phyloP scores from a whole-genome alignment of 257 asterid species.

The Voacanga thouarsii region DNA sequence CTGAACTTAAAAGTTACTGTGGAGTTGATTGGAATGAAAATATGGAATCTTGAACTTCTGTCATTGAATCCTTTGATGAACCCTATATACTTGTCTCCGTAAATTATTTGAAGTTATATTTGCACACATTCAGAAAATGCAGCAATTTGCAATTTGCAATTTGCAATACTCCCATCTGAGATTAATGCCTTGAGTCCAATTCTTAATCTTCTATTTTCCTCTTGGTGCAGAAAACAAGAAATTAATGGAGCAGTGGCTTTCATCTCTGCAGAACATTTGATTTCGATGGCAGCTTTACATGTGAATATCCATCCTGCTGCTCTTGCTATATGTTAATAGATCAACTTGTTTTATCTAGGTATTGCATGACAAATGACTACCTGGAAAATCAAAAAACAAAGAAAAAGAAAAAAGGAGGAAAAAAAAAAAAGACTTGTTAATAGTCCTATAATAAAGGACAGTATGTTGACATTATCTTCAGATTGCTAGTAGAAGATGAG shows the following conservation, averaged over 20 bases:
- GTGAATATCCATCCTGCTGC: slow-evolving; percentile 8
- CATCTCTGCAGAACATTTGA: slow-evolving; percentile 32
- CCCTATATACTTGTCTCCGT: not conserved
- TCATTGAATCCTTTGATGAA: not conserved
- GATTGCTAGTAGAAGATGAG: slow-evolving; percentile 8
- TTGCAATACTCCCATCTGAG: not conserved
- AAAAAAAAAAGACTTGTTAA: not conserved
- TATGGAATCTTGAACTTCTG: not conserved
- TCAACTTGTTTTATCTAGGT: not conserved
- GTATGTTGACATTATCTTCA: slow-evolving; percentile 1
- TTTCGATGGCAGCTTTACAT: not conserved
- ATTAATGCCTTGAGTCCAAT: not conserved
- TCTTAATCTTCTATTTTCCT: not conserved
- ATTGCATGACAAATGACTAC: not conserved
- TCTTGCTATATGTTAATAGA: slow-evolving; percentile 11
- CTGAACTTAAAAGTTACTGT: not conserved
- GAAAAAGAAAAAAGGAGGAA: not conserved
- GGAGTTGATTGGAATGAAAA: not conserved
- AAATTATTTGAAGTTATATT: not conserved
- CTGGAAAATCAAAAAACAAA: not conserved
- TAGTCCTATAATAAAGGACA: not conserved
- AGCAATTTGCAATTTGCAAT: not conserved
- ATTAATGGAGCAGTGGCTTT: slow-evolving; percentile 44
- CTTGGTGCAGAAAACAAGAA: slow-evolving; percentile 40
- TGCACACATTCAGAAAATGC: not conserved